Percentiles rank a stretch among this genome's conserved stretches.
These are phyloP conservation scores for Fusarium sp. DNA, from an alignment of 2,329 filamentous ascomycete species.

Conservation along the genomic window DNA sequence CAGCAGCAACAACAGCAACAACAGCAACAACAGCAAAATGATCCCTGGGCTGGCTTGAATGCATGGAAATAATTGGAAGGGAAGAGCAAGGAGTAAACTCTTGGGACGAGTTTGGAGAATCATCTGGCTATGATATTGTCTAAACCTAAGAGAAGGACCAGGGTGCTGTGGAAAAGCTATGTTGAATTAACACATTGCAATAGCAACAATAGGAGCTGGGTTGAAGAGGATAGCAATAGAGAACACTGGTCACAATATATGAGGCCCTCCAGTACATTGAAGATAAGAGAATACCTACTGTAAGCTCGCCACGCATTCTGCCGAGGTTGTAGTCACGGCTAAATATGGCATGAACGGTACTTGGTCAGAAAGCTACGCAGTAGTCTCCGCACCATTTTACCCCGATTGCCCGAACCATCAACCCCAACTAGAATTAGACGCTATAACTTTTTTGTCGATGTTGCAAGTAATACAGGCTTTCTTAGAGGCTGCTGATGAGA, in stretches of 20 bases:
- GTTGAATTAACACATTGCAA: not conserved
- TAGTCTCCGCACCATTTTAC: slow-evolving; percentile 41
- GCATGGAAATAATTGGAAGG: slow-evolving; percentile 58
- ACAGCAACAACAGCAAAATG: slow-evolving; percentile 57
- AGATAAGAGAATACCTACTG: not conserved
- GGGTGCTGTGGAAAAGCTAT: slow-evolving; percentile 2
- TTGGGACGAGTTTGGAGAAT: not conserved
- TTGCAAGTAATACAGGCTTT: slow-evolving; percentile 37
- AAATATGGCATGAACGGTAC: slow-evolving; percentile 2
- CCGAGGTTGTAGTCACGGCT: slow-evolving; percentile 31
- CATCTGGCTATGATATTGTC: not conserved
- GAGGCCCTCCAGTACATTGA: not conserved
- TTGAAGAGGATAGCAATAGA: slow-evolving; percentile 19
- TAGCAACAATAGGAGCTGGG: slow-evolving; percentile 3
- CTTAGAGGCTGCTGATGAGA: slow-evolving; percentile 32
- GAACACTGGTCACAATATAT: not conserved
- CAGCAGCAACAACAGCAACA: slow-evolving; percentile 46
- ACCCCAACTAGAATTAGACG: slow-evolving; percentile 17
- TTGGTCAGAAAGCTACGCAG: not conserved
- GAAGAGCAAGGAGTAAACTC: not conserved
- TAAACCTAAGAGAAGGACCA: slow-evolving; percentile 5
- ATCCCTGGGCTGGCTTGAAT: slow-evolving; percentile 65
- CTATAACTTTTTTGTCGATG: slow-evolving; percentile 13
- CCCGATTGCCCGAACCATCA: slow-evolving; percentile 42
- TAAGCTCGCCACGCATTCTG: slow-evolving; percentile 25